Conservation (phyloP, 1,139 yeast genomes). For the Magnusiomyces paraingens region DNA sequence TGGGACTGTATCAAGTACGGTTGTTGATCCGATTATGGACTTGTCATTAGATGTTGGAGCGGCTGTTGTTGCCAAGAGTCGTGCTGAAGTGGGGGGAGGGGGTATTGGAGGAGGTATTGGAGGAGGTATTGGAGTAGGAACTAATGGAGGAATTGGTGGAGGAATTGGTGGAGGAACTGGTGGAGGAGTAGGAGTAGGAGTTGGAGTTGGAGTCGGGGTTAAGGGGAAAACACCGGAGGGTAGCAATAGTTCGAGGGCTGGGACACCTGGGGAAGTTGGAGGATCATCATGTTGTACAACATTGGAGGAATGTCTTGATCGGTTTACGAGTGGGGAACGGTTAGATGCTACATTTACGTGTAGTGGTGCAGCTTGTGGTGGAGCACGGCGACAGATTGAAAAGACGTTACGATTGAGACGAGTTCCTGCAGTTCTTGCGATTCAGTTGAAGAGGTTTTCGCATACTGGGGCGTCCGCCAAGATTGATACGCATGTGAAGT, state of each 20-base stretch:
- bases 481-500: slow-evolving; percentile 64
- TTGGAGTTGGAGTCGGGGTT: too few relatives aligned
- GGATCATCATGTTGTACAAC: slow-evolving; percentile 11
- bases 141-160: neutral
- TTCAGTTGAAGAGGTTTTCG: slow-evolving; percentile 84
- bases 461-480: slow-evolving; percentile 68
- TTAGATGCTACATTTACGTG: slow-evolving; percentile 71
- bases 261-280: too few relatives aligned
- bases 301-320: slow-evolving; percentile 60
- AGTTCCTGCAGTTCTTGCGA: slow-evolving; percentile 69
- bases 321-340: slow-evolving; percentile 70
- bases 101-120: neutral
- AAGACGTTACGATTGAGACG: slow-evolving; percentile 64
- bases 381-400: slow-evolving; percentile 53
- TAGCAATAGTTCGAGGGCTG: too few relatives aligned
- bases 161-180: neutral
- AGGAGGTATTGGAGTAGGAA: neutral
- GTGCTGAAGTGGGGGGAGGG: neutral
- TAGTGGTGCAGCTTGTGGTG: slow-evolving; percentile 17
- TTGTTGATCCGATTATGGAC: slow-evolving; percentile 81
- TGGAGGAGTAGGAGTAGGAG: neutral
- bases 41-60: slow-evolving; percentile 57
- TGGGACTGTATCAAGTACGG: slow-evolving; percentile 53
- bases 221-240: neutral
- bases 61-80: slow-evolving; percentile 1